Evolutionary conservation across 2,329 filamentous ascomycete species (phyloP).

Genomic region (Paecilomyces formosus): DNA sequence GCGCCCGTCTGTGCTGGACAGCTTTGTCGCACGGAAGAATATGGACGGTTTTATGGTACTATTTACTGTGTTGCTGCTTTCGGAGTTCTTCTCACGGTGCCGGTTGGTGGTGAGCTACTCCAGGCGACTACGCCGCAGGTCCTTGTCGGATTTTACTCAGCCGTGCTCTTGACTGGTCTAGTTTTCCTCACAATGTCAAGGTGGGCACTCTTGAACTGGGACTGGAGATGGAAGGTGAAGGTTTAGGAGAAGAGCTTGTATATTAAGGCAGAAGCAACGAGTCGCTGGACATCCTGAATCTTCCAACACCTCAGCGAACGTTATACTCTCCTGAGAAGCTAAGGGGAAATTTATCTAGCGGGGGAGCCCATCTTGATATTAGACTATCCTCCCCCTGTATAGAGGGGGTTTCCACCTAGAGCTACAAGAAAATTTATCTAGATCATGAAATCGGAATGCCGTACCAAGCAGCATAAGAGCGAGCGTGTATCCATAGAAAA

Average conservation of each 20-base stretch:
- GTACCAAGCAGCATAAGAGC: too few species aligned
- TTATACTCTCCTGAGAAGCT: too few species aligned
- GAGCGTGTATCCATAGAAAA: too few species aligned
- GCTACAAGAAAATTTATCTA: too few species aligned
- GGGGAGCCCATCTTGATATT: too few species aligned
- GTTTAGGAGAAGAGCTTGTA: conserved; percentile 9
- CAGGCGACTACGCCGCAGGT: conserved; percentile 38
- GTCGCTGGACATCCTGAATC: too few species aligned
- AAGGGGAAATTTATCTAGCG: too few species aligned
- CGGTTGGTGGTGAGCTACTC: conserved; percentile 40
- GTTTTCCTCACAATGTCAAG: conserved; percentile 20
- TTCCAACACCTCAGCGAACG: too few species aligned
- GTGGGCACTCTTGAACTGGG: conserved; percentile 31
- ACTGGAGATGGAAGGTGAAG: conserved; percentile 31
- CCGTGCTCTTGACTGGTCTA: conserved; percentile 30
- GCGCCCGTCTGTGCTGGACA: conserved; percentile 41
- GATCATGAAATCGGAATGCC: too few species aligned
- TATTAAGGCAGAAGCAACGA: too few species aligned
- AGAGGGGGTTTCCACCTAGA: too few species aligned
- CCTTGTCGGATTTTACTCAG: conserved; percentile 41
- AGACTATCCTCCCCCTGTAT: too few species aligned
- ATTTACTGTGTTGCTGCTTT: conserved; percentile 42
- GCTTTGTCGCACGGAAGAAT: conserved; percentile 40
- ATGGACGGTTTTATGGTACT: conserved; percentile 42
- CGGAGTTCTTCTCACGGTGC: conserved; percentile 39